phyloP scores from a whole-genome alignment of 371 early-diverging fungal genomes.

The Mortierella polycephala region DNA sequence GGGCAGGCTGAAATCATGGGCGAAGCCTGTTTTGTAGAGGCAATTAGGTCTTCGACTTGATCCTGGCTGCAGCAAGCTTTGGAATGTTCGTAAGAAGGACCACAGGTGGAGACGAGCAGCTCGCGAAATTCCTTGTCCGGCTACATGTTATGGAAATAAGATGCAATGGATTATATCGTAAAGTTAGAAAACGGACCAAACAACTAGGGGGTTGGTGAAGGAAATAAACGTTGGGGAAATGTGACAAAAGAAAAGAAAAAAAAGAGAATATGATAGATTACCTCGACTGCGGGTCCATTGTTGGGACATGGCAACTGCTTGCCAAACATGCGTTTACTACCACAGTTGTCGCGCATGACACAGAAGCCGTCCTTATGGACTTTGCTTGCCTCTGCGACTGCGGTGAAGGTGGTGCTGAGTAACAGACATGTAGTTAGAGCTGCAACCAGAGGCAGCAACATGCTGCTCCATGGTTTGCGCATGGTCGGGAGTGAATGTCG shows the following conservation, averaged over 20 bases:
- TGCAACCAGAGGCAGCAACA: conserved; percentile 8
- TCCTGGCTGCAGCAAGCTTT: conserved; percentile 71
- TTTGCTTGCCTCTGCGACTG: conserved; percentile 15
- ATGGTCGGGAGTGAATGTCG: neutral
- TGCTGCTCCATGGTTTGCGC: conserved; percentile 6
- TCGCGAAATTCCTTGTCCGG: conserved; percentile 61
- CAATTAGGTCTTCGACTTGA: conserved; percentile 65
- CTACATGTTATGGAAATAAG: conserved; percentile 10
- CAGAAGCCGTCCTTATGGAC: conserved; percentile 68
- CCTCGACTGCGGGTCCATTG: conserved; percentile 62
- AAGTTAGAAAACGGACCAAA: too few relatives aligned
- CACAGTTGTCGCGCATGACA: conserved; percentile 72
- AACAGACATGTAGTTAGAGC: conserved; percentile 6
- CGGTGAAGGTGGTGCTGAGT: conserved; percentile 1
- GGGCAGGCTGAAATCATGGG: conserved; percentile 76
- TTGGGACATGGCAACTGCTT: conserved; percentile 62
- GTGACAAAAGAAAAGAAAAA: neutral
- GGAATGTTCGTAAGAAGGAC: conserved; percentile 61
- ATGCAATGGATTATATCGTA: neutral
- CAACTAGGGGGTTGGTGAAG: neutral
- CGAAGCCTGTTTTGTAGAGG: conserved; percentile 67
- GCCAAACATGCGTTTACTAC: conserved; percentile 52
- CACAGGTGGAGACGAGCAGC: conserved; percentile 69
- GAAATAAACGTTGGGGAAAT: neutral
- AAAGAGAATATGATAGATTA: conserved; percentile 10